Evolutionary conservation across 805 yeast species (phyloP).

Genomic region (Ascoidea asiatica): DNA sequence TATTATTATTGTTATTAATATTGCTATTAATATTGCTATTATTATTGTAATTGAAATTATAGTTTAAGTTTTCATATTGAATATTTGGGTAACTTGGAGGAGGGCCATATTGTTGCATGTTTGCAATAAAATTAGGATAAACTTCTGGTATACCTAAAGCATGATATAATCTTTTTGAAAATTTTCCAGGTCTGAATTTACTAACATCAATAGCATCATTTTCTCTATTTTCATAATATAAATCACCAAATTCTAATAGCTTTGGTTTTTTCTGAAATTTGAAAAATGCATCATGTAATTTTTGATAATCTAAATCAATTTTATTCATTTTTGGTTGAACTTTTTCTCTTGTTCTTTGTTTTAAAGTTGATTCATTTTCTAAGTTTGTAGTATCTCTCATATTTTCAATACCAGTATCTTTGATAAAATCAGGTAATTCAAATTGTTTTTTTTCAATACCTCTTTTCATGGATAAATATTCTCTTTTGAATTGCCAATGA

Average conservation of each 20-base stretch:
- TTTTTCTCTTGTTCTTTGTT: slow-evolving; percentile 65
- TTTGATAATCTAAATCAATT: slow-evolving; percentile 75
- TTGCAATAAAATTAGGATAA: slow-evolving; percentile 71
- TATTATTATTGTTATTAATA: slow-evolving; percentile 6
- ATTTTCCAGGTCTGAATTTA: slow-evolving; percentile 48
- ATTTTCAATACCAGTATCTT: slow-evolving; percentile 73
- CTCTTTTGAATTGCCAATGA: slow-evolving; percentile 76
- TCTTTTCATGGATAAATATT: slow-evolving; percentile 52
- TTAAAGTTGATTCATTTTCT: slow-evolving; percentile 39
- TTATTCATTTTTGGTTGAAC: slow-evolving; percentile 85
- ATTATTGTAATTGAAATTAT: slow-evolving; percentile 1
- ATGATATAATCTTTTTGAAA: slow-evolving; percentile 44
- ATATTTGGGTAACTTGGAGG: slow-evolving; percentile 74
- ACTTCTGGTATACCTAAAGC: slow-evolving; percentile 53
- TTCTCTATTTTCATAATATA: slow-evolving; percentile 69
- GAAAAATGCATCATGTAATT: slow-evolving; percentile 77
- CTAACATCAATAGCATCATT: slow-evolving; percentile 28
- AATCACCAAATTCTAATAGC: slow-evolving; percentile 56
- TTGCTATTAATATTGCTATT: slow-evolving; percentile 5
- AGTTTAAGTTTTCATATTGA: slow-evolving; percentile 38
- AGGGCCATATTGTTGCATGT: slow-evolving; percentile 58
- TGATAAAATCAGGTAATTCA: slow-evolving; percentile 64
- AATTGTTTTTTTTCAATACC: slow-evolving; percentile 61
- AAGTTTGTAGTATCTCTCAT: slow-evolving; percentile 55
- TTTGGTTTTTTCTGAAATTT: slow-evolving; percentile 65